These are phyloP conservation scores for Calonectria hawksworthii DNA, from an alignment of 2,329 filamentous ascomycete species.

Conservation along the genomic window DNA sequence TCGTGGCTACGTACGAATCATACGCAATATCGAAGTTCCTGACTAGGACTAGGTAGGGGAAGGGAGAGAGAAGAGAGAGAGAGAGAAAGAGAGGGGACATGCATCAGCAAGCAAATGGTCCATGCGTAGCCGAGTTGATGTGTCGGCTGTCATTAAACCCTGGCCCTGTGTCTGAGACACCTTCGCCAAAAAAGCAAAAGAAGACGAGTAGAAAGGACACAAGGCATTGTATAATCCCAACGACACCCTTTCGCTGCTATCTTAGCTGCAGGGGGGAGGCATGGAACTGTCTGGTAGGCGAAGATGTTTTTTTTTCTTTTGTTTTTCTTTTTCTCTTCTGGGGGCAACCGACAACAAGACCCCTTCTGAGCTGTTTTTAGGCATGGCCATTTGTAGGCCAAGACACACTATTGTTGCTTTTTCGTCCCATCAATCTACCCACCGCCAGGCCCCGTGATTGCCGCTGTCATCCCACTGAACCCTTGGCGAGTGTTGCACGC, in stretches of 20 bases:
- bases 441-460: slow-evolving; percentile 3
- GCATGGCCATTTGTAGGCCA: background rate
- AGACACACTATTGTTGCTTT: slow-evolving; percentile 2
- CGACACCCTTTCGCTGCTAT: background rate
- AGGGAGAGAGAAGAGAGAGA: background rate
- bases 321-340: background rate
- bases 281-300: background rate
- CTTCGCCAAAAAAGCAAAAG: background rate
- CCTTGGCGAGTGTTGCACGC: slow-evolving; percentile 1
- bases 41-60: background rate
- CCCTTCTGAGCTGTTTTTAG: slow-evolving; percentile 6
- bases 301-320: slow-evolving; percentile 16
- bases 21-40: background rate
- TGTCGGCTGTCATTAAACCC: slow-evolving; percentile 8
- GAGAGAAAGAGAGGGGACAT: background rate
- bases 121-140: slow-evolving; percentile 9
- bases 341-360: background rate
- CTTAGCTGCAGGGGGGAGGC: background rate
- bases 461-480: slow-evolving; percentile 26
- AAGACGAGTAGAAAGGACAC: background rate
- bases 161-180: background rate
- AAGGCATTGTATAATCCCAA: background rate
- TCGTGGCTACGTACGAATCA: background rate
- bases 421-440: slow-evolving; percentile 7
- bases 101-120: background rate